Conservation (phyloP, 495 filamentous ascomycete species). For the Durotheca rogersii region DNA sequence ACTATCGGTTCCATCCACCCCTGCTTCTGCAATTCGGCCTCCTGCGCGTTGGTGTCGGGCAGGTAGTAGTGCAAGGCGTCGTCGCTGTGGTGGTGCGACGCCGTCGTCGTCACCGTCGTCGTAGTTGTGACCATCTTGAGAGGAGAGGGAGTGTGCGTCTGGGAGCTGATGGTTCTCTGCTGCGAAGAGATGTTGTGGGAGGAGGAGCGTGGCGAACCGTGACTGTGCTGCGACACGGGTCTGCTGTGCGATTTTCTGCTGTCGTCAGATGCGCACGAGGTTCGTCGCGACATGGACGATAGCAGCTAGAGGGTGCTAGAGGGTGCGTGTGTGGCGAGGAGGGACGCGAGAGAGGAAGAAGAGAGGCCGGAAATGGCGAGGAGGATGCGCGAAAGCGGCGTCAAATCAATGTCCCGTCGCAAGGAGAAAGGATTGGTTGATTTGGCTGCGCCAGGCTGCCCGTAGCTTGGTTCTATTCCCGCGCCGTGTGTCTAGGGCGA, state of each 20-base stretch:
- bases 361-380: neutral
- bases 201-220: constrained; percentile 19
- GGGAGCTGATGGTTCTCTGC: constrained; percentile 17
- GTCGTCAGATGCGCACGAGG: constrained; percentile 34
- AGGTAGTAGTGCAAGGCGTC: constrained; percentile 41
- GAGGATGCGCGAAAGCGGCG: neutral
- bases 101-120: constrained; percentile 21
- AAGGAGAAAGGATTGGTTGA: neutral
- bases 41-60: constrained; percentile 39
- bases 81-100: constrained; percentile 18
- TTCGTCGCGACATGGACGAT: constrained; percentile 34
- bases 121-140: constrained; percentile 39
- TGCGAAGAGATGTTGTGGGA: constrained; percentile 15
- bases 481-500: constrained; percentile 18
- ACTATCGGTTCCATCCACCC: constrained; percentile 54
- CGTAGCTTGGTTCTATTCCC: constrained; percentile 2
- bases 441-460: constrained; percentile 28
- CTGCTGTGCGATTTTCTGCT: constrained; percentile 27
- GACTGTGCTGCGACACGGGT: constrained; percentile 27
- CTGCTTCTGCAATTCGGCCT: constrained; percentile 38
- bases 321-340: neutral
- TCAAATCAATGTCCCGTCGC: neutral
- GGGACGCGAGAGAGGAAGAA: neutral
- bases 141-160: constrained; percentile 31
- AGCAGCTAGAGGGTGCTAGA: too few relatives aligned